Base-by-base conservation (phyloP, 768 basidiomycete species). In the Hortiboletus flavorubellus region DNA sequence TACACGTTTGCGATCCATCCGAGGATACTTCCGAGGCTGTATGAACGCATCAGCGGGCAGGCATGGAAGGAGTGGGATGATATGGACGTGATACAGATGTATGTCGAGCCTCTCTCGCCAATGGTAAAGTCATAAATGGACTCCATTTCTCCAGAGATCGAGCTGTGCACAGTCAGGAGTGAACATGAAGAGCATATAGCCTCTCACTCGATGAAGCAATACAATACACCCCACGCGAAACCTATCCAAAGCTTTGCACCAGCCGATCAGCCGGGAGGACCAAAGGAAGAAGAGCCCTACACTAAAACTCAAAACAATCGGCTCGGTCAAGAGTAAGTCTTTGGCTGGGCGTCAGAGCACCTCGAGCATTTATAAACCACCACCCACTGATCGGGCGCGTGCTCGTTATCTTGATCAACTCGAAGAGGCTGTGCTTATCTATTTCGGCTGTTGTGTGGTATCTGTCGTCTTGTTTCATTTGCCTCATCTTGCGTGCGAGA, bases 141-240 rank as follows among this genome's bases (percentile, higher is more conserved):
- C 16, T 66, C 61, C 68, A 90, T 87, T 37, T 84, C 79, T 10
- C 75, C 79, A 8, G 78, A 70, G 45, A 86, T 76, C 0, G 84
- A 85, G 49, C 84, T 84, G 61, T 6, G 8, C 11, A 14, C 3
- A 2, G 5, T 70, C 49, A 57, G 39, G 51, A 37, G 26, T 42
- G 47, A 46, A 31, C 4, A 15, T 18, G 26, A 26, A 5, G 31
- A 30, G 42, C 37, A 34, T 40, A 54, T n/a, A 26, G 11, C 9
- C 44, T 48, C 73, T 33, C 61, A 85, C 83, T 82, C 81, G 31
- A 89, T 75, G 64, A 91, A 72, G 50, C 82, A 84, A 62, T 81
- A 93, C 21, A 86, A 67, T 6, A 90, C 80, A 0, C 90, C 90
- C 89, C 90, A 93, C 0, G 80, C 78, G 55, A 92, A 83, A 49